Conservation (phyloP, 345 rosid species). For the Lumnitzera littorea region DNA sequence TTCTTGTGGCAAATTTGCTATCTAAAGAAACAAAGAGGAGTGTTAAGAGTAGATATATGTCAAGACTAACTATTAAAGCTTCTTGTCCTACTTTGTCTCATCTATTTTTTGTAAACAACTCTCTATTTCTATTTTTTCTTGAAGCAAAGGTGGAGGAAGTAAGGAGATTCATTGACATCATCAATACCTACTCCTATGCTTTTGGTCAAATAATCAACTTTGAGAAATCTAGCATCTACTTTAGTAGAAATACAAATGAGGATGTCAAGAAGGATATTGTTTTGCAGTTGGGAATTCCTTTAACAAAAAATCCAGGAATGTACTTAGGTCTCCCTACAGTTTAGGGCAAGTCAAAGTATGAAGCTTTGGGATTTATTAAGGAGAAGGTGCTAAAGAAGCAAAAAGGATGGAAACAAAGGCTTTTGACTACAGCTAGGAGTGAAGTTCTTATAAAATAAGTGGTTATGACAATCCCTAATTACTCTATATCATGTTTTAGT, state of each 20-base stretch:
- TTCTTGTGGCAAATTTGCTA: neutral
- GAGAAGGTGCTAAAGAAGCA: neutral
- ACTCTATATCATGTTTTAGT: neutral
- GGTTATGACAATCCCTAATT: neutral
- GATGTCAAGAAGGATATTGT: neutral
- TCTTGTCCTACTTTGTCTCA: neutral
- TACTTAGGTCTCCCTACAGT: neutral
- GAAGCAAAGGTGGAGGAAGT: neutral
- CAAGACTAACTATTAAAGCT: neutral
- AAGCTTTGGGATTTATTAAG: neutral
- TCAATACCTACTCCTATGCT: neutral
- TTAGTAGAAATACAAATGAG: neutral
- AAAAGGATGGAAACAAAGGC: neutral
- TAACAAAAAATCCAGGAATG: neutral
- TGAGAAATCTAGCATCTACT: neutral
- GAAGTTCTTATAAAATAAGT: neutral
- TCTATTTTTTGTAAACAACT: neutral
- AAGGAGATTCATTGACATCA: neutral
- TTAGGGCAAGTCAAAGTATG: neutral
- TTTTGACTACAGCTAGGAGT: neutral
- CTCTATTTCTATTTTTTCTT: neutral
- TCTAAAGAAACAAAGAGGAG: neutral
- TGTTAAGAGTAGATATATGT: neutral
- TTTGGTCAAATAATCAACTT: neutral
- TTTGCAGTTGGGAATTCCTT: neutral